Conservation (phyloP, 257 asterid genomes). For the Coffea eugenioides region DNA sequence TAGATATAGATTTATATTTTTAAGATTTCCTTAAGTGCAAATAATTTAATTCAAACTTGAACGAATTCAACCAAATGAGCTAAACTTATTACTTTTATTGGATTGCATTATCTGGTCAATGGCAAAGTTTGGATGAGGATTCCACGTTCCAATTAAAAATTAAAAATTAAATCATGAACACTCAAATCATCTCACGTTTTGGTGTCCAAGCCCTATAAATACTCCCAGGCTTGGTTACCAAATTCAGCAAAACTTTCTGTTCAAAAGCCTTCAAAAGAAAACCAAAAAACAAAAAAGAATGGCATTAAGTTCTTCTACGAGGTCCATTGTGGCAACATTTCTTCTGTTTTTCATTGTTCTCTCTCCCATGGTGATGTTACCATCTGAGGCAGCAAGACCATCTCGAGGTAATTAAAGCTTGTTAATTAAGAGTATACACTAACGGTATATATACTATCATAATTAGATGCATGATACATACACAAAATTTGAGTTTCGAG, state of each 20-base stretch:
- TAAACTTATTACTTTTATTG: no score
- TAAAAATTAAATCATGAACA: no score
- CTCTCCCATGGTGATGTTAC: neutral
- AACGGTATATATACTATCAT: no score
- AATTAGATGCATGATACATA: no score
- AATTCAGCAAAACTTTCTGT: neutral
- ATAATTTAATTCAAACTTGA: neutral
- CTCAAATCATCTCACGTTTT: neutral
- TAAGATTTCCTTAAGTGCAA: neutral
- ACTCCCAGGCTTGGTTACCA: neutral
- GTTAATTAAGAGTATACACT: neutral
- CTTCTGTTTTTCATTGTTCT: neutral
- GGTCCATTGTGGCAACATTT: neutral
- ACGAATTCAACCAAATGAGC: no score
- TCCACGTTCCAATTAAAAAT: no score
- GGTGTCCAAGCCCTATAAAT: neutral
- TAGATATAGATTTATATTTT: no score
- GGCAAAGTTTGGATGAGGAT: neutral
- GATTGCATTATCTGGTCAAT: neutral
- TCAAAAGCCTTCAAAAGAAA: neutral
- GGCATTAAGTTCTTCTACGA: neutral
- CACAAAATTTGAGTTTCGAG: no score
- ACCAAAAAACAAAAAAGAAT: neutral
- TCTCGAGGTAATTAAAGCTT: neutral
- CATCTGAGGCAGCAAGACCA: constrained; percentile 13